Percentiles rank a stretch among this genome's conserved stretches.
These are phyloP conservation scores for Lepidium didymum DNA, from an alignment of 345 rosid genomes.

Conservation along the genomic window DNA sequence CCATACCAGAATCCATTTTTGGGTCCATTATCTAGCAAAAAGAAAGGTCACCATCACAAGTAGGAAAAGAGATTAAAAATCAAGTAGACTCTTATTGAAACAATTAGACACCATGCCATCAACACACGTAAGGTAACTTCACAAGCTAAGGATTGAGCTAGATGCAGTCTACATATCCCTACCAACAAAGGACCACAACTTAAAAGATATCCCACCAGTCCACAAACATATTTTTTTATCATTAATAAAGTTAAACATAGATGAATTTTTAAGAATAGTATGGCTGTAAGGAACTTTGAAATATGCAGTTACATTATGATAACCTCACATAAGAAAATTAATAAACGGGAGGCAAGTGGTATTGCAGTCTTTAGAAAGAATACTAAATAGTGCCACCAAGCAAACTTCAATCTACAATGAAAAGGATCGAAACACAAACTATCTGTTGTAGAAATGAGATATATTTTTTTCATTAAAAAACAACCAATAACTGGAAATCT, in stretches of 20 bases:
- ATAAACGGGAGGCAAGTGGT: background rate
- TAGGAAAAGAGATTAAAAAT: background rate
- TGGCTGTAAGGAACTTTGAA: background rate
- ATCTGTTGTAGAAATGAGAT: background rate
- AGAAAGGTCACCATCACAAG: background rate
- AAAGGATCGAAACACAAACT: background rate
- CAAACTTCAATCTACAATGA: background rate
- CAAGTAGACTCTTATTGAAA: background rate
- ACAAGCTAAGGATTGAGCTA: background rate
- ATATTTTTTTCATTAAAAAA: background rate
- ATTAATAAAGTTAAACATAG: background rate
- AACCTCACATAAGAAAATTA: background rate
- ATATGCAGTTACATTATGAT: background rate
- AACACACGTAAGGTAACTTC: background rate
- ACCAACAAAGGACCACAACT: background rate
- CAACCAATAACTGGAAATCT: background rate
- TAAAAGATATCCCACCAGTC: background rate
- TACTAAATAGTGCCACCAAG: background rate
- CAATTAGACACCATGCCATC: background rate
- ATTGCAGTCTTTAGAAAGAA: background rate
- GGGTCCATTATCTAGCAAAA: constrained; percentile 89
- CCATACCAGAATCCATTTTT: constrained; percentile 96
- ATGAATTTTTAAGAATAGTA: background rate
- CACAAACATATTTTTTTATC: background rate
- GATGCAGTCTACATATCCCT: background rate